A percentile compares a stretch with the other conserved stretches of the same genome.
These are phyloP conservation scores for Asterochloris erici DNA, from an alignment of 139 green algal species.

Conservation along the genomic window DNA sequence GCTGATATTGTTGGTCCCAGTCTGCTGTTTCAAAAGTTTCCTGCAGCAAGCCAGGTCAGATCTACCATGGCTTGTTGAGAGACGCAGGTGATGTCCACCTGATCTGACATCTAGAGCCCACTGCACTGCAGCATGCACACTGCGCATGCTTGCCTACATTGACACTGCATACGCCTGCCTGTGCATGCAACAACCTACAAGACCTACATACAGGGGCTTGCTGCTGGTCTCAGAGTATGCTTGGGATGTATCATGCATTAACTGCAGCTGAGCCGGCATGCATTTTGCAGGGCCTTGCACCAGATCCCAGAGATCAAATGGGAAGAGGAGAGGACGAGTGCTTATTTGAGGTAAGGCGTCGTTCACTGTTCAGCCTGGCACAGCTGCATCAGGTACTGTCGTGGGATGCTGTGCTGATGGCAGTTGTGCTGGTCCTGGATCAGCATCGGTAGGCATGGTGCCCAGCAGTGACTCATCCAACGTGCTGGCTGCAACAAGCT, in stretches of 20 bases:
- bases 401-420: no score
- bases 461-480: no score
- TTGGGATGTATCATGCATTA: background rate
- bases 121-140: background rate
- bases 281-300: conserved; percentile 50
- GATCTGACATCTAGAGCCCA: no score
- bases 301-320: conserved; percentile 62
- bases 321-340: conserved; percentile 54
- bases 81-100: no score
- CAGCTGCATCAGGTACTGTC: no score
- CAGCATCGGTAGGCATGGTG: no score
- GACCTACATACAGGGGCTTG: background rate
- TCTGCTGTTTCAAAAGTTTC: no score
- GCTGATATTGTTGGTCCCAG: no score
- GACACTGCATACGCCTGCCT: background rate
- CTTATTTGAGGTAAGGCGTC: conserved; percentile 29
- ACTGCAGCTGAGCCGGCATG: no score
- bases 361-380: background rate
- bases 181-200: conserved; percentile 1
- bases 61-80: no score
- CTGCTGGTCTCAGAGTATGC: background rate
- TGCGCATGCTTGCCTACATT: background rate
- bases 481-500: background rate
- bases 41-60: no score
- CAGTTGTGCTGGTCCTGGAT: no score